Conservation (phyloP, 2,329 filamentous ascomycete genomes). For the Aspergillus sclerotialis region DNA sequence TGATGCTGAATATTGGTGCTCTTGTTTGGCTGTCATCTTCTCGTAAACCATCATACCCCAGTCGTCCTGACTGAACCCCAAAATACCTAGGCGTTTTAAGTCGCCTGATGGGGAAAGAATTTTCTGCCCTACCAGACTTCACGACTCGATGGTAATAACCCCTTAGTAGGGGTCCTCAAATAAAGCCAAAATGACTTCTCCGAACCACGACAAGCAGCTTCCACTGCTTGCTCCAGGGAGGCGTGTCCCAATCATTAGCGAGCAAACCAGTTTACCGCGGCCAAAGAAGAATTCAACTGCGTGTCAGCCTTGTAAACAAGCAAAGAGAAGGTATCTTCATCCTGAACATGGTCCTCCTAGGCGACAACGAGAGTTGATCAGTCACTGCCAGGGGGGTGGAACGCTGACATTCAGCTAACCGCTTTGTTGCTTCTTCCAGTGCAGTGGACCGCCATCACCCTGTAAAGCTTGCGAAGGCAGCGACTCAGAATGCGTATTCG, state of each 20-base stretch:
- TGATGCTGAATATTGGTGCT: no score
- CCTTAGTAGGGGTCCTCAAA: neutral
- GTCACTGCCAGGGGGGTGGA: no score
- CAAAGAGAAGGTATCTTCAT: slow-evolving; percentile 20
- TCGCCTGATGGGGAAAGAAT: neutral
- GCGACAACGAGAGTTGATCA: no score
- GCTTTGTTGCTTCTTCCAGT: no score
- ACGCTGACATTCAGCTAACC: no score
- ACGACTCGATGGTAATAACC: neutral
- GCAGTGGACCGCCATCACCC: slow-evolving; percentile 27
- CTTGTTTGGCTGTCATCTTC: neutral
- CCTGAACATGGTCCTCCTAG: no score
- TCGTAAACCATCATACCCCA: neutral
- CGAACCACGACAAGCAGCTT: slow-evolving; percentile 17
- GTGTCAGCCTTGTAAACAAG: slow-evolving; percentile 27
- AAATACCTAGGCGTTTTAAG: neutral
- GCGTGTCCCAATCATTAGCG: slow-evolving; percentile 10
- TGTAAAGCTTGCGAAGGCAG: slow-evolving; percentile 28
- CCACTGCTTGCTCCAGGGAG: slow-evolving; percentile 22
- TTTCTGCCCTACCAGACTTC: no score
- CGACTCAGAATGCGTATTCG: slow-evolving; percentile 27
- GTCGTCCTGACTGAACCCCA: neutral
- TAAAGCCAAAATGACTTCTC: slow-evolving; percentile 9
- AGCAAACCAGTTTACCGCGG: slow-evolving; percentile 15
- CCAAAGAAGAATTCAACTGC: slow-evolving; percentile 31